These are phyloP conservation scores for Cyclanthera cordifolia DNA, from an alignment of 306 rosid species.

Conservation along the genomic window DNA sequence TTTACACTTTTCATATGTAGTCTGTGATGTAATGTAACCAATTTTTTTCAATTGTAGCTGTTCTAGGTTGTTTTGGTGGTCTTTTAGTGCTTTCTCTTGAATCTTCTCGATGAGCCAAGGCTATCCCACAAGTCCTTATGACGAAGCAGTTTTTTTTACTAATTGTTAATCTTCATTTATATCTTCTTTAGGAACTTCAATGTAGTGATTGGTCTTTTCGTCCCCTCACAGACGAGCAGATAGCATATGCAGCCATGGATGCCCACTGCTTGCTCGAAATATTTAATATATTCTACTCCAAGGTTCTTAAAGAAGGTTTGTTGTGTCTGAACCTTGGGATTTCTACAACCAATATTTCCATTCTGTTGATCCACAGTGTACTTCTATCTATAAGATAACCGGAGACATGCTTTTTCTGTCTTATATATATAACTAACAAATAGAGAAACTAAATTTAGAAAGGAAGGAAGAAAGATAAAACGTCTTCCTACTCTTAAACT, in stretches of 20 bases:
- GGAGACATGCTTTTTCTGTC: too few species aligned
- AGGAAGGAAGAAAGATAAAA: neutral
- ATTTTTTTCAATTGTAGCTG: neutral
- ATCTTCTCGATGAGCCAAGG: constrained; percentile 1
- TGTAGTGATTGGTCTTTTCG: constrained; percentile 97
- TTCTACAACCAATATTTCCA: constrained; percentile 1
- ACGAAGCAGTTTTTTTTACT: neutral
- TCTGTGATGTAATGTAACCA: neutral
- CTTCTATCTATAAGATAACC: neutral
- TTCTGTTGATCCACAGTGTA: constrained; percentile 1
- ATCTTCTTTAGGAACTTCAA: constrained; percentile 79
- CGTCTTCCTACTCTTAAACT: neutral
- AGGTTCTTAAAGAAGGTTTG: constrained; percentile 61
- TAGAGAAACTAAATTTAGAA: neutral
- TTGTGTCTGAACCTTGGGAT: constrained; percentile 19
- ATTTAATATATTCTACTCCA: constrained; percentile 50
- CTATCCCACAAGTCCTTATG: neutral
- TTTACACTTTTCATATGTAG: neutral
- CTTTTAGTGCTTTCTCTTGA: constrained; percentile 1
- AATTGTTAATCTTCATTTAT: constrained; percentile 28
- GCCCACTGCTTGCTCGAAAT: constrained; percentile 89
- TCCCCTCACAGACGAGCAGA: constrained; percentile 90
- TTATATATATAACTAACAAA: too few species aligned
- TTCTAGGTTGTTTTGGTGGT: neutral
- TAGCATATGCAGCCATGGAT: constrained; percentile 74